These are phyloP conservation scores for Ochetophila trinervis DNA, from an alignment of 306 rosid species.

Conservation along the genomic window DNA sequence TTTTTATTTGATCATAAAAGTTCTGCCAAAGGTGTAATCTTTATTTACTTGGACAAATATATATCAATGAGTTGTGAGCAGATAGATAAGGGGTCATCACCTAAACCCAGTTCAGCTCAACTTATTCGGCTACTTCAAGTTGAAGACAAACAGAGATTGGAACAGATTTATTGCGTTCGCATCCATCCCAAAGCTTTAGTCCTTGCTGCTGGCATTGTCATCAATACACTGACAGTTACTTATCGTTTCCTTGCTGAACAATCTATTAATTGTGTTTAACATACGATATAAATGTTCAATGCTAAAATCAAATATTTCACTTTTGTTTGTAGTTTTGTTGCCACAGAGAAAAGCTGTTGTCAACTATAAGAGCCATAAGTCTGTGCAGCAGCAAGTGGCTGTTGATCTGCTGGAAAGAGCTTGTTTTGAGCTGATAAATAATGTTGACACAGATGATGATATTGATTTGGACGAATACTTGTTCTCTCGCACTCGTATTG, in stretches of 20 bases:
- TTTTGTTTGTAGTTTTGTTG: background rate
- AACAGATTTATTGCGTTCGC: background rate
- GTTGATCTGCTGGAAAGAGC: slow-evolving; percentile 5
- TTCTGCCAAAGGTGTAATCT: no score
- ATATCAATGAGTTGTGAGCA: no score
- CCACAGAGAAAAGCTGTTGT: background rate
- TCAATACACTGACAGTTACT: background rate
- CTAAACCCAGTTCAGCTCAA: background rate
- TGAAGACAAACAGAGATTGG: slow-evolving; percentile 7
- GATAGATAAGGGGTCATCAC: background rate
- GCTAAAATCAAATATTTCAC: background rate
- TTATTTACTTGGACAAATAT: no score
- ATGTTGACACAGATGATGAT: no score
- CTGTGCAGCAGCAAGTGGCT: background rate
- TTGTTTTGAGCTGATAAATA: slow-evolving; percentile 1
- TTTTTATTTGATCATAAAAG: no score
- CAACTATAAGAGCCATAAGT: background rate
- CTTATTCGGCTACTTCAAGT: background rate
- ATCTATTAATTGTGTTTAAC: background rate
- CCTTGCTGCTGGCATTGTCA: slow-evolving; percentile 2
- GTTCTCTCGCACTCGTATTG: slow-evolving; percentile 2
- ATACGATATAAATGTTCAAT: background rate
- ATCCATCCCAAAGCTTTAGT: background rate
- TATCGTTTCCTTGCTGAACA: background rate
- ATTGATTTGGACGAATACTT: background rate